Base-by-base conservation (phyloP, 2,329 filamentous ascomycete genomes). In the Curvularia eragrostidis region DNA sequence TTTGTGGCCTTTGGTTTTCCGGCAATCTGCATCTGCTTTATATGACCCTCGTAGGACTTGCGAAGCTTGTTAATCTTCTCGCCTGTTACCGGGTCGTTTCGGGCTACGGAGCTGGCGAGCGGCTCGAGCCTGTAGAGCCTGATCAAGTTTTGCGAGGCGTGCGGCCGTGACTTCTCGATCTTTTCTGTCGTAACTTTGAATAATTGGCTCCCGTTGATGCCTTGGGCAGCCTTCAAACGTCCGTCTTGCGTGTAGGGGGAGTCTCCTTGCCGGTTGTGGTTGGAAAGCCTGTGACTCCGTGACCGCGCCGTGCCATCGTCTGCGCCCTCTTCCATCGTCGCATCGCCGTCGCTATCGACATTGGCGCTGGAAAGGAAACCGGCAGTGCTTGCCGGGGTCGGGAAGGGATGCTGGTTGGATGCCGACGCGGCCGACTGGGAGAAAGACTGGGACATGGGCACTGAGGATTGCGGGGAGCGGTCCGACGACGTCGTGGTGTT, bases 31-130 rank as follows among this genome's bases (percentile, higher is more conserved):
- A 84, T 70, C 38, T 73, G 73, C 66, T 83, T 83, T 58, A 83
- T 79, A 62, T 84, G 82, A 48, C 80, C 80, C 66, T 83, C 82
- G 65, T 84, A 85, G 32, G 81, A 83, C 65, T 84, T 84, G 38
- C 87, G 80, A 41, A 89, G 78, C 70, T 85, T 84, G 75, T 88
- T 83, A 60, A 82, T 88, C 77, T 89, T 89, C 69, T 87, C 85
- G 59, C 86, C 86, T n/a, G 85, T 87, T 19, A 80, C 73, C 15
- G 85, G 84, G 71, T 89, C 85, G 48, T 78, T 81, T 52, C 87
- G 79, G 58, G 83, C 85, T 61, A 89, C 85, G 52, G 82, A 85
- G 64, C 80, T 80, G 59, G 85, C 84, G 53, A 88, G 79, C 34
- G 78, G 73, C 61, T 83, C 79, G 59, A 89, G 75, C 53, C 81